Evolutionary conservation across 805 yeast genomes (phyloP), one percentile per base, ranked within the genome.

Genomic region (Torulaspora maleeae): DNA sequence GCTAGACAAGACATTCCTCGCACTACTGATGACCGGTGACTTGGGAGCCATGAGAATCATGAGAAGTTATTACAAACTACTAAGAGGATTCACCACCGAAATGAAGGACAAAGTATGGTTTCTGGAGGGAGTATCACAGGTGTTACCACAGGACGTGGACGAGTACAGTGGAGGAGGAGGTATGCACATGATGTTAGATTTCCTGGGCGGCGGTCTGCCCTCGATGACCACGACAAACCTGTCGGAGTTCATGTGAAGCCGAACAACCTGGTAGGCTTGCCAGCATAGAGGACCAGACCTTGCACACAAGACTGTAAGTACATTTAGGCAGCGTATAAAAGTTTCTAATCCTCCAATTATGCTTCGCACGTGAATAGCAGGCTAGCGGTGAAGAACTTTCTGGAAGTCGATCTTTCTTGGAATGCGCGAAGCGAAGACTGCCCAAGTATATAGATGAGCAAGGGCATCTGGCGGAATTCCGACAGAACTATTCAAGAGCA

Each of bases 41-140:
- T 66, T 82, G 27, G 78, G 83, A 40, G 95, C 97, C 2, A 87
- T 87, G 88, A 73, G 95, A 54, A 87, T 91, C 51, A 86, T 91
- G 86, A 73, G 95, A 54, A 83, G 86, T 44, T 90, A 90, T 70
- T 90, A 90, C 68, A 80, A 85, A 45, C 68, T 90, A 47, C 74
- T 90, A 38, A 72, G 95, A 53, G 80, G 83, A 12, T 90, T 85
- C 63, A 86, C 95, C 0, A 79, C 82, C 28, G 95, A 86, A 58
- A 83, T 86, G 84, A 86, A 85, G 62, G 93, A 89, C 57, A 78
- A 78, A 55, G 95, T 90, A 13, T 90, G 97, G 97, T 89, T 90
- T 55, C 71, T 90, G 51, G 95, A 90, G 65, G 97, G 97, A 3
- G 93, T 88, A 2, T 79, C 93, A 4, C 80, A 82, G 44, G 95